phyloP scores from a whole-genome alignment of 768 basidiomycete genomes.

The Suillus clintonianus region DNA sequence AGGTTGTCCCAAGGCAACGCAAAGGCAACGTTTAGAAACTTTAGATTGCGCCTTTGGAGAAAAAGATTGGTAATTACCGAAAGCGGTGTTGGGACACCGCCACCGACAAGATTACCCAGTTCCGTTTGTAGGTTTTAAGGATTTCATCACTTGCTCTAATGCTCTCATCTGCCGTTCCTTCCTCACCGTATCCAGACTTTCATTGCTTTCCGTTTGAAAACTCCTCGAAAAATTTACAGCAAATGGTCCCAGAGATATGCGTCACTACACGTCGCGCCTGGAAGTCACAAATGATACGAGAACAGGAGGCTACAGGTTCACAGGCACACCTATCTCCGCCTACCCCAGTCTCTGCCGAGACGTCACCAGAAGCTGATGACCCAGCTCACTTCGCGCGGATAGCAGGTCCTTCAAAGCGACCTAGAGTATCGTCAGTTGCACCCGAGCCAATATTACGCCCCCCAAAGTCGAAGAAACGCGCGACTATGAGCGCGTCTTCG shows the following conservation, averaged over 20 bases:
- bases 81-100: neutral
- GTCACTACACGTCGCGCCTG: slow-evolving; percentile 32
- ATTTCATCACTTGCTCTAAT: slow-evolving; percentile 5
- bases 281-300: slow-evolving; percentile 20
- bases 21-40: too few species aligned
- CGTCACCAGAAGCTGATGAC: slow-evolving; percentile 27
- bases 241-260: slow-evolving; percentile 18
- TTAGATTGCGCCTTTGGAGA: neutral
- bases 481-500: slow-evolving; percentile 25
- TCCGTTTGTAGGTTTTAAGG: slow-evolving; percentile 3
- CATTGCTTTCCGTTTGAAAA: neutral
- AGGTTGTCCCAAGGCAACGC: too few species aligned
- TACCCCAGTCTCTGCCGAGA: slow-evolving; percentile 10
- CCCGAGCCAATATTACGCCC: slow-evolving; percentile 8
- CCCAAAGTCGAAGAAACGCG: slow-evolving; percentile 28
- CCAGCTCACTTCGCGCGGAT: slow-evolving; percentile 13
- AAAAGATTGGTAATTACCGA: neutral
- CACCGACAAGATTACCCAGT: neutral
- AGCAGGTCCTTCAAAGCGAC: slow-evolving; percentile 5
- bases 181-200: neutral
- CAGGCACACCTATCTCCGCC: neutral
- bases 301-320: slow-evolving; percentile 9
- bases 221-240: neutral
- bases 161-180: slow-evolving; percentile 2
- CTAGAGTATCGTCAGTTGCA: neutral